Evolutionary conservation across 495 filamentous ascomycete genomes (phyloP).

Genomic region (Trichocladium uniseriatum): DNA sequence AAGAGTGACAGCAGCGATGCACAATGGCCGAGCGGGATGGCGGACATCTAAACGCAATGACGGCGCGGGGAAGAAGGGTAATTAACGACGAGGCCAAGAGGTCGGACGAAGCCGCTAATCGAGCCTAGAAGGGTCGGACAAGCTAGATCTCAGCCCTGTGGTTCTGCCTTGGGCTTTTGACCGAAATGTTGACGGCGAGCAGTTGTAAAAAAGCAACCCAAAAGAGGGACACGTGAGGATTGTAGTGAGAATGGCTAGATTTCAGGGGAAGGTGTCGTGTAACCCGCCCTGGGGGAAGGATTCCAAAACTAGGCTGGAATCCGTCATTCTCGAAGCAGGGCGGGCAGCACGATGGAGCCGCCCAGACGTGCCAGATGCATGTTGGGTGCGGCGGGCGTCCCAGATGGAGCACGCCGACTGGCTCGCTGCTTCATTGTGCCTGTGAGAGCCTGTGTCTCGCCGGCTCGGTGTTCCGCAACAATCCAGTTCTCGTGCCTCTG

Average conservation of each 20-base stretch:
- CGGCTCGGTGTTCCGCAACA: too few species aligned
- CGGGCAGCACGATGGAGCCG: too few species aligned
- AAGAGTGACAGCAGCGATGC: slow-evolving; percentile 7
- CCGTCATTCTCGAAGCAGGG: neutral
- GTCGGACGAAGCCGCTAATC: neutral
- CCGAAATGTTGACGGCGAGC: neutral
- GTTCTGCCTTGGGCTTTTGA: too few species aligned
- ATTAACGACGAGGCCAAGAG: neutral
- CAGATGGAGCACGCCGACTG: too few species aligned
- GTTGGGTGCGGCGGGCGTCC: too few species aligned
- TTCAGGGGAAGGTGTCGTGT: too few species aligned
- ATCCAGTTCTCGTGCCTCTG: too few species aligned
- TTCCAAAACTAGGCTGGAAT: too few species aligned
- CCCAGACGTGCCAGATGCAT: too few species aligned
- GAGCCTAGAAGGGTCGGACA: neutral
- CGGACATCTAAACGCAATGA: slow-evolving; percentile 6
- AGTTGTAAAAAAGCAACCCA: neutral
- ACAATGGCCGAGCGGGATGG: neutral
- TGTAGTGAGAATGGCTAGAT: neutral
- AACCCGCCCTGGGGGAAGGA: neutral
- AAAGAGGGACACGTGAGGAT: slow-evolving; percentile 15
- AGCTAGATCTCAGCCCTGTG: neutral
- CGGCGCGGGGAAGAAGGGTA: neutral
- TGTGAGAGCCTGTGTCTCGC: too few species aligned
- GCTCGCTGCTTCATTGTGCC: too few species aligned